These are phyloP conservation scores for Lactuca saligna DNA, from an alignment of 129 eudicot species.

Conservation along the genomic window DNA sequence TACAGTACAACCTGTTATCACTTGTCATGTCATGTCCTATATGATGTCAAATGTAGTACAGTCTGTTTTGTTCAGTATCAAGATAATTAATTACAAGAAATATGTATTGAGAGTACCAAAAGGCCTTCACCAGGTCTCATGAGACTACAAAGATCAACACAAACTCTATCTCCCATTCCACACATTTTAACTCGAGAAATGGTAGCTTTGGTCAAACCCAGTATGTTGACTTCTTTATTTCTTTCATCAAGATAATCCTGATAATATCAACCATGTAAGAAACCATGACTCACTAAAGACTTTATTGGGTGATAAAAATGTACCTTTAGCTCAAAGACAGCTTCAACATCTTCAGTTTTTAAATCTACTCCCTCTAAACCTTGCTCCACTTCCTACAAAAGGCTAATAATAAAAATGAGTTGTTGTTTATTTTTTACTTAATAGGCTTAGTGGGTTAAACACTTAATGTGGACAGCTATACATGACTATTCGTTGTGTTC, in stretches of 20 bases:
- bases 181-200: slow-evolving; percentile 63
- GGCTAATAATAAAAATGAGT: slow-evolving; percentile 6
- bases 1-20: not conserved
- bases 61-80: not conserved
- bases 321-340: slow-evolving; percentile 80
- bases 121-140: slow-evolving; percentile 98
- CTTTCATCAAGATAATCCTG: slow-evolving; percentile 79
- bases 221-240: slow-evolving; percentile 52
- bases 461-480: too few relatives aligned
- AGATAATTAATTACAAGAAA: not conserved
- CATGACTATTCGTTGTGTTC: too few relatives aligned
- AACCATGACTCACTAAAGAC: slow-evolving; percentile 16
- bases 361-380: slow-evolving; percentile 90
- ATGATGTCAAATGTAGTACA: too few relatives aligned
- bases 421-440: too few relatives aligned
- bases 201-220: slow-evolving; percentile 69
- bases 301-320: not conserved
- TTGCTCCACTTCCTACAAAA: slow-evolving; percentile 79
- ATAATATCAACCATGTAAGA: slow-evolving; percentile 36
- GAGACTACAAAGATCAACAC: slow-evolving; percentile 93
- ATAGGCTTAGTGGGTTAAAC: too few relatives aligned
- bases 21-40: too few relatives aligned
- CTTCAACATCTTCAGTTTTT: slow-evolving; percentile 71
- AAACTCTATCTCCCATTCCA: slow-evolving; percentile 98
- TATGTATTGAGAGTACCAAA: slow-evolving; percentile 53